Conservation (phyloP, 768 basidiomycete genomes). For the Podaxis sp. region DNA sequence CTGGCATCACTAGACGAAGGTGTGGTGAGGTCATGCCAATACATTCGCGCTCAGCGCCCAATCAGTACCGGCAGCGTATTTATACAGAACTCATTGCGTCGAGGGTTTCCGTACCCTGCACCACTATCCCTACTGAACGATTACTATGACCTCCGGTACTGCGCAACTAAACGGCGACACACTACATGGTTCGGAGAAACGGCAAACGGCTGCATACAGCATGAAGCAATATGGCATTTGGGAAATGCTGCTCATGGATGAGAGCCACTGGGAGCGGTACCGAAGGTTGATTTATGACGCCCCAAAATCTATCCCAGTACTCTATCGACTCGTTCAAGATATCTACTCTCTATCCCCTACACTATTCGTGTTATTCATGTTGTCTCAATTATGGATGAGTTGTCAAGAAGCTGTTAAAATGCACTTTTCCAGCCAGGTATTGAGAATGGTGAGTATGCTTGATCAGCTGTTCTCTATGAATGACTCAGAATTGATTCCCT, state of each 20-base stretch:
- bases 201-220: background rate
- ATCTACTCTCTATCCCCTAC: slow-evolving; percentile 20
- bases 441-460: background rate
- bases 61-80: background rate
- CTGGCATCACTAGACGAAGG: no score
- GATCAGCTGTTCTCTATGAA: no score
- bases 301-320: slow-evolving; percentile 12
- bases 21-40: no score
- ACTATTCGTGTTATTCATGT: slow-evolving; percentile 20
- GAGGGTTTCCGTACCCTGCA: background rate
- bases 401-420: slow-evolving; percentile 3
- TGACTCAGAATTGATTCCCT: background rate
- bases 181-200: background rate
- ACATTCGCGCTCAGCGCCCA: background rate
- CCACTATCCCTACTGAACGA: background rate
- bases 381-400: slow-evolving; percentile 13
- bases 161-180: background rate
- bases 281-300: background rate
- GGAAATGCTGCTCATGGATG: background rate
- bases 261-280: background rate
- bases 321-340: slow-evolving; percentile 20
- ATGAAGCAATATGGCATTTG: slow-evolving; percentile 2
- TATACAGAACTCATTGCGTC: background rate
- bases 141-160: background rate
- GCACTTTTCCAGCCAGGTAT: slow-evolving; percentile 8